These are phyloP conservation scores for Earliella scabrosa DNA, from an alignment of 1,284 basidiomycete genomes.

Conservation along the genomic window DNA sequence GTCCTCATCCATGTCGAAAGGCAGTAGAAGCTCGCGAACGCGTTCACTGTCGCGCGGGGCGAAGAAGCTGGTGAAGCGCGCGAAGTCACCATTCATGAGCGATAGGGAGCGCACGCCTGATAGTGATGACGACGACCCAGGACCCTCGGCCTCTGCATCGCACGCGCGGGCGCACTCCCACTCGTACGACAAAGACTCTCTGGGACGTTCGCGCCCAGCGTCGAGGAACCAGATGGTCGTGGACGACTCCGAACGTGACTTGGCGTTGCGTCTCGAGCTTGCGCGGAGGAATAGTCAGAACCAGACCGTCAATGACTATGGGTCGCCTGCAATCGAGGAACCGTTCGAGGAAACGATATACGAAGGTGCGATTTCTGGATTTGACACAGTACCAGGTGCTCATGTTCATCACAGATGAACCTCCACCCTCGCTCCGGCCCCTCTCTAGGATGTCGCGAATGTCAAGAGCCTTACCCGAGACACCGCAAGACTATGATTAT, in stretches of 20 bases:
- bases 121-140: conserved; percentile 20
- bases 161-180: background rate
- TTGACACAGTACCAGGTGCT: background rate
- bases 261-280: conserved; percentile 74
- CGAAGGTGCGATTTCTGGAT: conserved; percentile 54
- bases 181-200: conserved; percentile 8
- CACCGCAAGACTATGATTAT: conserved; percentile 39
- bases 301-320: conserved; percentile 56
- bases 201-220: conserved; percentile 34
- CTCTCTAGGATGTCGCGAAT: conserved; percentile 51
- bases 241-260: conserved; percentile 73
- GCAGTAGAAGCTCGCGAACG: conserved; percentile 44
- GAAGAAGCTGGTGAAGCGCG: conserved; percentile 57
- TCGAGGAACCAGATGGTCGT: conserved; percentile 47
- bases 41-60: conserved; percentile 34
- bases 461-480: conserved; percentile 30
- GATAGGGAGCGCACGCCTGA: conserved; percentile 53
- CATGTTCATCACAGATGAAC: conserved; percentile 53
- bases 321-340: conserved; percentile 44
- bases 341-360: conserved; percentile 70
- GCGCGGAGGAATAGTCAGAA: conserved; percentile 82
- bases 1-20: conserved; percentile 26
- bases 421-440: conserved; percentile 55
- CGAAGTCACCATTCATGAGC: conserved; percentile 51
- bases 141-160: conserved; percentile 3